A percentile compares a stretch with the other conserved stretches of the same genome.
phyloP scores from a whole-genome alignment of 1,284 basidiomycete species.

The Calocybe gambosa region DNA sequence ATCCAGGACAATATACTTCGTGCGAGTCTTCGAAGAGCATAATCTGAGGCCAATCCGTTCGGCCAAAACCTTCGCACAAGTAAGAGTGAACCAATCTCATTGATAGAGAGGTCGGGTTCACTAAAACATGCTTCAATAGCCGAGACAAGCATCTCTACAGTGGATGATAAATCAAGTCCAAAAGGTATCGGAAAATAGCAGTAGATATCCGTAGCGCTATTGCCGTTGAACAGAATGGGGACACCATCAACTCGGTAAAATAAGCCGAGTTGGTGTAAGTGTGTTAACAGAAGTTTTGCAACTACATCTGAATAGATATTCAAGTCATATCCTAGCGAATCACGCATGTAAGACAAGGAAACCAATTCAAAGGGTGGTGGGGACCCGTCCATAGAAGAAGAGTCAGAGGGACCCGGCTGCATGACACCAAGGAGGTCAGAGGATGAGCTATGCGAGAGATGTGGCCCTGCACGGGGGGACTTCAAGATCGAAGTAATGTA shows the following conservation, averaged over 20 bases:
- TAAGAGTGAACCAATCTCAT: conserved; percentile 67
- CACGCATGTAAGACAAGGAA: conserved; percentile 51
- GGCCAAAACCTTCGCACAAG: conserved; percentile 67
- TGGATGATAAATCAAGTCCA: conserved; percentile 62
- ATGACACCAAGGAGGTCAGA: conserved; percentile 43
- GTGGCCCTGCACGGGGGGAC: conserved; percentile 30
- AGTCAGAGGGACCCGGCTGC: conserved; percentile 19
- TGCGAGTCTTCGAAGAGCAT: conserved; percentile 51
- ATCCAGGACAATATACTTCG: conserved; percentile 54
- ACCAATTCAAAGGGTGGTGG: conserved; percentile 53
- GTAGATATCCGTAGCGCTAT: conserved; percentile 24
- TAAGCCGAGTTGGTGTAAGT: conserved; percentile 58
- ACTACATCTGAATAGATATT: conserved; percentile 47
- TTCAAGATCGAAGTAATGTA: conserved; percentile 56
- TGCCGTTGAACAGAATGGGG: conserved; percentile 31
- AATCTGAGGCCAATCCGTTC: conserved; percentile 62
- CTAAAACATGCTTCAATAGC: conserved; percentile 66
- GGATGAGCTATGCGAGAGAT: conserved; percentile 22
- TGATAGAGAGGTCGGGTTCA: conserved; percentile 65
- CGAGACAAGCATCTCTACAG: conserved; percentile 66
- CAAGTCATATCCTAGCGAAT: conserved; percentile 58
- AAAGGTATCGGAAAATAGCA: conserved; percentile 65
- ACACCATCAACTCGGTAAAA: conserved; percentile 41
- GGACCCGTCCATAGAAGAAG: conserved; percentile 23
- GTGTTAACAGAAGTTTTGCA: conserved; percentile 48